Evolutionary conservation across 768 basidiomycete species (phyloP).

Genomic region (Phlegmacium glaucopus): DNA sequence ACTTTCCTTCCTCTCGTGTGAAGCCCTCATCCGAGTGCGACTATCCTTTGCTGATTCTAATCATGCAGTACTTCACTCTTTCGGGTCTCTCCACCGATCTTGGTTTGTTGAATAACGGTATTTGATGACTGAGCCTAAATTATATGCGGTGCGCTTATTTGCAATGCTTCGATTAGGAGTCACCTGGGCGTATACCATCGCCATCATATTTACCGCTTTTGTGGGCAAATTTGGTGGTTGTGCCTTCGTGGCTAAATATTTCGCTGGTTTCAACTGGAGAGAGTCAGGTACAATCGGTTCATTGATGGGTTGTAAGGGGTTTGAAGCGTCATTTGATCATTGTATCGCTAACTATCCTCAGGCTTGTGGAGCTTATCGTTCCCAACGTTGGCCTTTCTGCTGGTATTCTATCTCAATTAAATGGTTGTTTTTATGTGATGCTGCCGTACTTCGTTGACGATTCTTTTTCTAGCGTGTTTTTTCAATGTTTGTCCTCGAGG

Average conservation of each 20-base stretch:
- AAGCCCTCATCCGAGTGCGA: neutral
- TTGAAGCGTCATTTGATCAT: conserved; percentile 10
- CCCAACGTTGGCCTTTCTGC: conserved; percentile 90
- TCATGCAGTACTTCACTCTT: conserved; percentile 78
- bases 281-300: conserved; percentile 85
- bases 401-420: conserved; percentile 63
- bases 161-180: conserved; percentile 38
- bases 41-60: conserved; percentile 2
- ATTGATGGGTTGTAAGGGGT: conserved; percentile 97
- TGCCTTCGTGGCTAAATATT: conserved; percentile 57
- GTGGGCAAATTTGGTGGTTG: conserved; percentile 89
- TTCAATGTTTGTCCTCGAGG: conserved; percentile 93
- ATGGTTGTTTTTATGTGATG: conserved; percentile 1
- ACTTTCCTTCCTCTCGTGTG: conserved; percentile 84
- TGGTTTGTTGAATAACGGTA: conserved; percentile 75
- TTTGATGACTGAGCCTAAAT: conserved; percentile 1
- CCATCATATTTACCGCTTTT: conserved; percentile 78
- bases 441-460: neutral
- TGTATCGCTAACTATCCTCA: conserved; percentile 20
- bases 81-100: conserved; percentile 91
- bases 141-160: neutral
- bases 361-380: conserved; percentile 91
- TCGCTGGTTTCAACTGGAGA: conserved; percentile 75
- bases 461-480: conserved; percentile 55
- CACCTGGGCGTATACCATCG: conserved; percentile 87